A percentile compares a stretch with the other conserved stretches of the same genome.
Evolutionary conservation across 2,329 filamentous ascomycete species (phyloP).

Genomic region (Hortaea werneckii): DNA sequence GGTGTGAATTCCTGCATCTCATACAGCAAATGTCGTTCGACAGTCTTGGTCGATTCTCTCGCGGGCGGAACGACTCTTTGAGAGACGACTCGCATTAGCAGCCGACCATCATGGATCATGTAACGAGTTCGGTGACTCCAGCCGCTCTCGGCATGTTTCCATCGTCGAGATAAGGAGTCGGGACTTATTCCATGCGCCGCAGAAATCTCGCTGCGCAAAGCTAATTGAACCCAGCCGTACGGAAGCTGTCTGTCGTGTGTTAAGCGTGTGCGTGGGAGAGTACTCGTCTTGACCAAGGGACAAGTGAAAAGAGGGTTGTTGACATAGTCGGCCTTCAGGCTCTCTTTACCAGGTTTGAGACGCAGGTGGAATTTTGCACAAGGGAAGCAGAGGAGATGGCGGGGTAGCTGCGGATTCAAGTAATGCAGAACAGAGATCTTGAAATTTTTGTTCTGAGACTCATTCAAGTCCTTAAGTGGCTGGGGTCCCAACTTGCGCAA

Average conservation of each 20-base stretch:
- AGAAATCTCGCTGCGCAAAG: slow-evolving; percentile 39
- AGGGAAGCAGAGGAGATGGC: slow-evolving; percentile 50
- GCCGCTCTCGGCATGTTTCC: slow-evolving; percentile 39
- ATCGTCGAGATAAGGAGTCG: slow-evolving; percentile 42
- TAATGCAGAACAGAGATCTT: slow-evolving; percentile 42
- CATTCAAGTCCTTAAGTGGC: slow-evolving; percentile 31
- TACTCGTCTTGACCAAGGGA: slow-evolving; percentile 41
- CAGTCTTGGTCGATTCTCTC: slow-evolving; percentile 38
- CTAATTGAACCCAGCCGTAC: slow-evolving; percentile 51
- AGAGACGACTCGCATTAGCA: slow-evolving; percentile 50
- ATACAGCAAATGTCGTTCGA: slow-evolving; percentile 47
- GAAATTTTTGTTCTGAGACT: slow-evolving; percentile 35
- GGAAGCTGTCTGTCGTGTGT: slow-evolving; percentile 46
- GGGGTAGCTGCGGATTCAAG: slow-evolving; percentile 43
- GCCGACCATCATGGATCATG: slow-evolving; percentile 40
- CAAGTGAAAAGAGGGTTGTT: slow-evolving; percentile 49
- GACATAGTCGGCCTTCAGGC: slow-evolving; percentile 42
- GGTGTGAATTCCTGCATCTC: slow-evolving; percentile 51
- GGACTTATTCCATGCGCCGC: slow-evolving; percentile 38
- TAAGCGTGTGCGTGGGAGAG: slow-evolving; percentile 43
- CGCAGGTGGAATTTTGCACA: slow-evolving; percentile 48
- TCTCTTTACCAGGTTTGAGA: slow-evolving; percentile 43
- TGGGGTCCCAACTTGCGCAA: slow-evolving; percentile 31
- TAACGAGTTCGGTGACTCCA: slow-evolving; percentile 50
- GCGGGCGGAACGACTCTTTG: slow-evolving; percentile 42